phyloP scores from a whole-genome alignment of 345 rosid genomes.

The Pistacia atlantica region DNA sequence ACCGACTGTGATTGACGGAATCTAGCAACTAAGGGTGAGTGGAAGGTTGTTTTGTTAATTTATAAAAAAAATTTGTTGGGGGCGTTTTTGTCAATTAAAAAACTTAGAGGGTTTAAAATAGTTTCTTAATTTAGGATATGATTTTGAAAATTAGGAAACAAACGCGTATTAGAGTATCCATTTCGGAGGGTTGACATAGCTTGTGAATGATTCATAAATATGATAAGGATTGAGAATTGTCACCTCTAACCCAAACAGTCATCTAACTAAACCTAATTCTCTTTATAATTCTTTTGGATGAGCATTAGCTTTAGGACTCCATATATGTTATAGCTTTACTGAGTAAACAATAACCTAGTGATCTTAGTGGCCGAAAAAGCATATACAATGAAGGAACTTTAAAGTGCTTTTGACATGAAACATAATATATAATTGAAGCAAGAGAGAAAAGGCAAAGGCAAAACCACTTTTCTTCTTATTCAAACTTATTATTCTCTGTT shows the following conservation, averaged over 20 bases:
- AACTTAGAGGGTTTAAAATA: too few relatives aligned
- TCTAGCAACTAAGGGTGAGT: too few relatives aligned
- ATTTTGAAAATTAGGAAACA: too few relatives aligned
- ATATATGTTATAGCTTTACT: neutral
- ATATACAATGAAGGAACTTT: neutral
- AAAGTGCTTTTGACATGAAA: constrained; percentile 9
- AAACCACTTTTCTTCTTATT: constrained; percentile 8
- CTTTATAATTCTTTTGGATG: neutral
- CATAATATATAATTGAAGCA: neutral
- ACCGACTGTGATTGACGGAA: too few relatives aligned
- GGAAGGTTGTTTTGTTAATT: too few relatives aligned
- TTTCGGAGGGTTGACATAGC: too few relatives aligned
- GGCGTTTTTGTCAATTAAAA: too few relatives aligned
- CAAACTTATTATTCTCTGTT: neutral
- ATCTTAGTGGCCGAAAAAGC: constrained; percentile 22
- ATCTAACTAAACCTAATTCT: neutral
- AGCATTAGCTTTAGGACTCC: constrained; percentile 7
- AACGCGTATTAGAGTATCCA: too few relatives aligned
- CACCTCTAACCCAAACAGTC: neutral
- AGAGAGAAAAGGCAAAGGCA: constrained; percentile 6
- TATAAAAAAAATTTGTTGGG: too few relatives aligned
- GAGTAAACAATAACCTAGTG: neutral
- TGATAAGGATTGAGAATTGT: neutral
- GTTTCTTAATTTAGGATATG: too few relatives aligned
- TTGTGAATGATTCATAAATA: too few relatives aligned